Conservation (phyloP, 75 land plant species). For the Azolla pinnata region DNA sequence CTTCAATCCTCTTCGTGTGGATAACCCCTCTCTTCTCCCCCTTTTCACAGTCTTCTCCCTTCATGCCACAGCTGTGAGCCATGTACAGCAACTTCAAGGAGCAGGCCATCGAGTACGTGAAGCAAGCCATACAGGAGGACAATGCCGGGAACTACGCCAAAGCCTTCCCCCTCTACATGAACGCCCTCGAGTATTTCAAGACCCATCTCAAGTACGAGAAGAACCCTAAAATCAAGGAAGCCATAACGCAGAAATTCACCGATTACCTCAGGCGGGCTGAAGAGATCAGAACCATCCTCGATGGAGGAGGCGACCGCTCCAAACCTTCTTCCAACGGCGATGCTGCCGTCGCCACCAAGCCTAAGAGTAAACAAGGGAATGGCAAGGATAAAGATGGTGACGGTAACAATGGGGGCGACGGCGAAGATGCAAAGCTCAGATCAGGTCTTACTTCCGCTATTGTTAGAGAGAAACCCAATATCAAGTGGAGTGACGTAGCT, state of each 20-base stretch:
- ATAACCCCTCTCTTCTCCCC: no score
- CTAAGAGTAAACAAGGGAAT: conserved; percentile 58
- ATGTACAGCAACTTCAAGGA: conserved; percentile 99
- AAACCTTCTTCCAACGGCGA: conserved; percentile 65
- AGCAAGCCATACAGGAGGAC: conserved; percentile 88
- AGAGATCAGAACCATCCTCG: conserved; percentile 90
- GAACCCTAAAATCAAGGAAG: conserved; percentile 95
- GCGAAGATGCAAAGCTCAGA: conserved; percentile 78
- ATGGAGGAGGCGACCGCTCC: conserved; percentile 55
- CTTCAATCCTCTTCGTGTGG: no score
- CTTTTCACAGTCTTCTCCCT: no score
- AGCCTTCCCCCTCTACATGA: conserved; percentile 98
- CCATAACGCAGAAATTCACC: conserved; percentile 96
- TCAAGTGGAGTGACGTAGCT: conserved; percentile 93
- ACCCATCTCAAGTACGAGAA: conserved; percentile 98
- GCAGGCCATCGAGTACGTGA: conserved; percentile 94
- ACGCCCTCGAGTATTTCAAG: conserved; percentile 90
- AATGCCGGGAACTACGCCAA: conserved; percentile 94
- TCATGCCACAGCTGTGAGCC: neutral
- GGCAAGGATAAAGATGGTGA: conserved; percentile 48
- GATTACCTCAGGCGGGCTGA: conserved; percentile 93
- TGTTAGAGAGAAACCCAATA: conserved; percentile 82
- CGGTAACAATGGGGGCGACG: conserved; percentile 82
- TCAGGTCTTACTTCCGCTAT: conserved; percentile 91
- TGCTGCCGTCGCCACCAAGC: conserved; percentile 68